Base-by-base conservation (phyloP, 495 filamentous ascomycete species). In the Penicillium bialowiezense region DNA sequence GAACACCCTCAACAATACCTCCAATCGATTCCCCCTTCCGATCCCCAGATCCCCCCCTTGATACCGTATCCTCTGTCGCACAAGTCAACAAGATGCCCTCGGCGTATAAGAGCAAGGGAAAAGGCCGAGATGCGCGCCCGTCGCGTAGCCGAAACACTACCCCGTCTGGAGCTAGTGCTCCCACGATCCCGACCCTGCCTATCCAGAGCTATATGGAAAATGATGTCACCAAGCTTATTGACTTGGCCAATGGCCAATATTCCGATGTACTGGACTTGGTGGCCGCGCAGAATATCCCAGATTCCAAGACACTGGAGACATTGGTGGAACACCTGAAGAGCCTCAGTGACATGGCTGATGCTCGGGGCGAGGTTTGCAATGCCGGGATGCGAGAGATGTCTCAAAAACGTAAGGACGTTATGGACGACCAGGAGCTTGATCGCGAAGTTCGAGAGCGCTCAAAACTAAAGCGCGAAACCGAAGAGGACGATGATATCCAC, bases 101-200 rank as follows among this genome's bases (percentile, higher is more conserved):
- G 13, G 71, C 74, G 29, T 69, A 65, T 45, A 91, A 91, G 68
- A 85, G 88, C 50, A 90, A 89, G 52, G 80, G 85, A 55, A 90
- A 90, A 78, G 78, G 63, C 41, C 78, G 83, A 48, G 84, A 84
- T 56, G 79, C 73, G 39, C 84, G 89, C 48, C 84, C 82, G 51
- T 88, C 88, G 58, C 84, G 85, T 46, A 92, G 88, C 60, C 86
- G 90, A 57, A 92, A 93, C 67, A 91, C 89, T 9, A 95, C 90
- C 3, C 90, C 90, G 52, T 87, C 86, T 32, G 69, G 61, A 15
- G 64, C 73, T 54, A 72, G 75, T 33, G 73, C 63, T 36, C 62
- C 67, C 7, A 65, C 76, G 50, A 72, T 68, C 24, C 67, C 79
- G 44, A 72, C 74, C 10, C 74, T 79, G 18, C 65, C 78, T 43